Conservation (phyloP, 2,329 filamentous ascomycete genomes). For the Fragosphaeria purpurea region DNA sequence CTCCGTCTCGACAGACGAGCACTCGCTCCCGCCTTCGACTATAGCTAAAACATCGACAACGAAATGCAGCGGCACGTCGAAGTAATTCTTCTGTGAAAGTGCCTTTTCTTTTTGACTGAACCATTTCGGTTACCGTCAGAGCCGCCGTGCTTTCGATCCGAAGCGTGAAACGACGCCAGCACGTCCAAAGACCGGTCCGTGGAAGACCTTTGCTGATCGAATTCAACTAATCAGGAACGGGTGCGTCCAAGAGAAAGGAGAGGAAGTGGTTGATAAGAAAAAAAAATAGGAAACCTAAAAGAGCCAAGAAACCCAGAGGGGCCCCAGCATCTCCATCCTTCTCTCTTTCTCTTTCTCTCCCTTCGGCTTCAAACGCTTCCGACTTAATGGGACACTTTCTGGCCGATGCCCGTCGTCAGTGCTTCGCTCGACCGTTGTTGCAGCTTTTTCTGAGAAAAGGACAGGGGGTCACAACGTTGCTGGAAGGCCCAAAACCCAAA, state of each 20-base stretch:
- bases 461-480: too few species aligned
- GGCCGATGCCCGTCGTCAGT: slow-evolving; percentile 10
- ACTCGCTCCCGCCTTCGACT: too few species aligned
- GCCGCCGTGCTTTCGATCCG: neutral
- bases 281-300: neutral
- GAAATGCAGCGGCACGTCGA: too few species aligned
- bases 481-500: too few species aligned
- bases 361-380: slow-evolving; percentile 3
- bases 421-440: slow-evolving; percentile 12
- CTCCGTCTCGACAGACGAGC: too few species aligned
- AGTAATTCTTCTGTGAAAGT: too few species aligned
- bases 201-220: too few species aligned
- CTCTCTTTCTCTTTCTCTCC: neutral
- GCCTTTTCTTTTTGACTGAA: neutral
- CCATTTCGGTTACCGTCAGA: neutral
- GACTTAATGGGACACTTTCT: slow-evolving; percentile 20
- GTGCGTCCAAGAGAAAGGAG: too few species aligned
- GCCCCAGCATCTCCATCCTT: too few species aligned
- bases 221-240: too few species aligned
- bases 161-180: neutral
- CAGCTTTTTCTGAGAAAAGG: slow-evolving; percentile 2
- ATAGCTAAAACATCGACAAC: too few species aligned
- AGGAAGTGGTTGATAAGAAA: neutral
- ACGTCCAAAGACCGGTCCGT: too few species aligned
- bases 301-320: neutral